These are phyloP conservation scores for Chamaecyparis obtusa DNA, from an alignment of 75 land plant genomes.

Conservation along the genomic window DNA sequence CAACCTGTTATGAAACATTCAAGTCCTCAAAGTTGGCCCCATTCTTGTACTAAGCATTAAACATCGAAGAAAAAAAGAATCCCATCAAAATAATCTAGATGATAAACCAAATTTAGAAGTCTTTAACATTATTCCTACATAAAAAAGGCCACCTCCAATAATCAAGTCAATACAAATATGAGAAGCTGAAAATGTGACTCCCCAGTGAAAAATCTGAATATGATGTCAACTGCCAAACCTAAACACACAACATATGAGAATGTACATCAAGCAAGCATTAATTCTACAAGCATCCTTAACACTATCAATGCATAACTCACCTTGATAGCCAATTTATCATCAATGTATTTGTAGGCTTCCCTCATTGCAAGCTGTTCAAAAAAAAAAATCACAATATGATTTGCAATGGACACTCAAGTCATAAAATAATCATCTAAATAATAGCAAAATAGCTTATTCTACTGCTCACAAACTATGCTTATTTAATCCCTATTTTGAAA, in stretches of 20 bases:
- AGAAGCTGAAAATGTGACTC: background rate
- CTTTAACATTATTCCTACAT: background rate
- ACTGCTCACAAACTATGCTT: background rate
- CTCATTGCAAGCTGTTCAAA: slow-evolving; percentile 93
- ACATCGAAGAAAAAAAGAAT: background rate
- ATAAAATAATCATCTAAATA: background rate
- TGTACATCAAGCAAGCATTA: background rate
- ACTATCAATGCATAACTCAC: slow-evolving; percentile 26
- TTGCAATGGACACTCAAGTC: background rate
- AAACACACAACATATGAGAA: background rate
- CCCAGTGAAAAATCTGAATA: background rate
- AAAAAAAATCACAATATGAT: background rate
- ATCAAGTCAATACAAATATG: background rate
- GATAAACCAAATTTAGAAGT: background rate
- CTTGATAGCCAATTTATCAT: slow-evolving; percentile 89
- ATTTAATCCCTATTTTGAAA: no score
- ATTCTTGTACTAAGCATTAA: background rate
- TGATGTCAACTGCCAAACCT: background rate
- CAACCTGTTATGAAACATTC: slow-evolving; percentile 55
- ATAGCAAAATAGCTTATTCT: background rate
- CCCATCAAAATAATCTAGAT: background rate
- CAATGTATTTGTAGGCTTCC: slow-evolving; percentile 95
- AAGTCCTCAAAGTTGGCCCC: background rate
- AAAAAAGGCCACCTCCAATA: background rate
- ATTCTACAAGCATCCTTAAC: background rate